Percentiles rank a stretch among this genome's conserved stretches.
Evolutionary conservation across 1,284 basidiomycete species (phyloP).

Genomic region (Acaromyces ingoldii): DNA sequence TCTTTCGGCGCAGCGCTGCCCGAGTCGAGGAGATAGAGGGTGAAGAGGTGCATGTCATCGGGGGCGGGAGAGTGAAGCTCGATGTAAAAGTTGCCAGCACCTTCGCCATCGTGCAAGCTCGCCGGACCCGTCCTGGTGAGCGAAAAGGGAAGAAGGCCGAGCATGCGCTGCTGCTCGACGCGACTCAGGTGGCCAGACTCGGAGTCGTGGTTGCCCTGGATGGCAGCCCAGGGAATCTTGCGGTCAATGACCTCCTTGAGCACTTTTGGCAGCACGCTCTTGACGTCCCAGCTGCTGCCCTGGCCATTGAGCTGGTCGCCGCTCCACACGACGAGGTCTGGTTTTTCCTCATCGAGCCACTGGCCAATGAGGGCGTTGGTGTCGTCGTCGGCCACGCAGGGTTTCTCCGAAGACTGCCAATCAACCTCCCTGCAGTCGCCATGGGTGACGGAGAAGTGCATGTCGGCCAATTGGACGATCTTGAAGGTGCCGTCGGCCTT

Average conservation of each 20-base stretch:
- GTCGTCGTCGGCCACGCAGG: conserved; percentile 17
- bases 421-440: conserved; percentile 36
- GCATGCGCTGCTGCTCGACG: conserved; percentile 62
- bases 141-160: conserved; percentile 73
- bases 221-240: conserved; percentile 77
- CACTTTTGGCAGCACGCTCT: conserved; percentile 81
- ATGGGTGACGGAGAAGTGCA: conserved; percentile 39
- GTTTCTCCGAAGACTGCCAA: conserved; percentile 9
- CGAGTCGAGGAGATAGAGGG: conserved; percentile 88
- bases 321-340: conserved; percentile 72
- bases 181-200: conserved; percentile 33
- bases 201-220: conserved; percentile 73
- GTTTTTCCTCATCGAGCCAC: conserved; percentile 66
- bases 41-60: conserved; percentile 71
- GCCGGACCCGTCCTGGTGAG: conserved; percentile 72
- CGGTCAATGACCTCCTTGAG: conserved; percentile 69
- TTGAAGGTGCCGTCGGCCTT: conserved; percentile 37
- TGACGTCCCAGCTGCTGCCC: conserved; percentile 76
- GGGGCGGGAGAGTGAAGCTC: conserved; percentile 16
- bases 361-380: conserved; percentile 25
- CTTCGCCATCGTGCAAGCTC: conserved; percentile 72
- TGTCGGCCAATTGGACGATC: conserved; percentile 45
- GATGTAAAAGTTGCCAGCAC: conserved; percentile 13
- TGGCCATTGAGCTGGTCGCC: conserved; percentile 58
- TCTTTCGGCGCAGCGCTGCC: conserved; percentile 55